Conservation (phyloP, 2,329 filamentous ascomycete species). For the Cladophialophora bantiana region DNA sequence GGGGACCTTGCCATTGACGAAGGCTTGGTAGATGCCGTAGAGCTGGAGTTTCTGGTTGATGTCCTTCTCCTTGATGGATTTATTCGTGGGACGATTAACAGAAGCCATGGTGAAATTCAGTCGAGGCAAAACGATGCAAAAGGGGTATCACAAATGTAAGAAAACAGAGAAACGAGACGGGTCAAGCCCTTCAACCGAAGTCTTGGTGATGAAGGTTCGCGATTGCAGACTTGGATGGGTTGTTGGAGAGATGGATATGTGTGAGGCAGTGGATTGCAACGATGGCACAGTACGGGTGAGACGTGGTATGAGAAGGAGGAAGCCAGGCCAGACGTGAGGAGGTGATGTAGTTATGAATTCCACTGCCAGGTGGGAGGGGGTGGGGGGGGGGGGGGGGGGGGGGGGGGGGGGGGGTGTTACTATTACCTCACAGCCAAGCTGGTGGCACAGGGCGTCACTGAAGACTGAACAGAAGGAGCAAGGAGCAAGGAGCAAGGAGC, state of each 20-base stretch:
- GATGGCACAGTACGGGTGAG: not conserved
- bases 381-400: conserved; percentile 5
- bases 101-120: conserved; percentile 34
- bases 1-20: conserved; percentile 86
- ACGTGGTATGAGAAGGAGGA: not conserved
- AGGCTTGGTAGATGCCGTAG: conserved; percentile 73
- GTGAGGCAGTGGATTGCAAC: conserved; percentile 6
- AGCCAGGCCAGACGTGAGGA: conserved; percentile 2
- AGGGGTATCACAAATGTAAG: conserved; percentile 32
- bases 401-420: conserved; percentile 10
- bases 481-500: conserved; percentile 3
- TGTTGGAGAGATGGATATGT: conserved; percentile 13
- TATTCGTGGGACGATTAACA: conserved; percentile 77
- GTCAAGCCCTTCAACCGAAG: not conserved
- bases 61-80: conserved; percentile 76
- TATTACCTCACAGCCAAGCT: conserved; percentile 25
- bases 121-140: conserved; percentile 5
- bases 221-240: not conserved
- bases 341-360: conserved; percentile 29
- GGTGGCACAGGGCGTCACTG: conserved; percentile 18
- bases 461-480: not conserved
- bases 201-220: not conserved
- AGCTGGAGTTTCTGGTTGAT: conserved; percentile 94
- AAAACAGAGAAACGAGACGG: conserved; percentile 11
- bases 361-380: not conserved